Evolutionary conservation across 352 stramenopile species (phyloP), one percentile per base, ranked within the genome.

Genomic region (Blastocystis sp.): DNA sequence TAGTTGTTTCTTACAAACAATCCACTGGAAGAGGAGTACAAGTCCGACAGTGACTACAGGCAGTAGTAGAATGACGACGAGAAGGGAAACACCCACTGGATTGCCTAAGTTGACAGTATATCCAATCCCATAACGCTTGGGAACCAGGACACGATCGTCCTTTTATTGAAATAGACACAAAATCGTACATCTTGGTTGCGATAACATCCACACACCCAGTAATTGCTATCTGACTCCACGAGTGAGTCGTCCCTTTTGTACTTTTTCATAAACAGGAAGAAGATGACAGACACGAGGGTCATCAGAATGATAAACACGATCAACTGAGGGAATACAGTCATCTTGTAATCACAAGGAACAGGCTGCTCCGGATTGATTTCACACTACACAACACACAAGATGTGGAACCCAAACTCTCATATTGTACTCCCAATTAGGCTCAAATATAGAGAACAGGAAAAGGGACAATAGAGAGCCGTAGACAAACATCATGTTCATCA

Each of bases 1-100:
- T 79, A 99, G 91, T 79, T 79, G 68, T 26, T 64, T 4, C 43
- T 59, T n/a, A 59, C 50, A 59, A 59, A 59, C 50, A 59, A 59
- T n/a, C 13, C 1, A 59, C 13, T 13, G 11, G 53, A 84, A 68
- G 34, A 84, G 53, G 15, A 68, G 7, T 15, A 84, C 23, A 1
- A 84, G 39, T 54, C 73, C 73, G 7, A 45, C 34, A 45, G 47
- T 8, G 9, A 84, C 56, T 50, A 84, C 9, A 5, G 73, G 73
- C 0, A 66, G 7, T 0, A 84, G 2, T 18, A 84, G 26, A 39
- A 84, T 47, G 15, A 23, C 53, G 37, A 84, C 3, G 4, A 56
- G 29, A 11, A 61, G 29, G 6, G 73, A 23, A 6, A 84, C 29
- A 41, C 73, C 73, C 34, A 26, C 41, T 1, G 73, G 55, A 66